Evolutionary conservation across 306 rosid genomes (phyloP).

Genomic region (Myrica gale): DNA sequence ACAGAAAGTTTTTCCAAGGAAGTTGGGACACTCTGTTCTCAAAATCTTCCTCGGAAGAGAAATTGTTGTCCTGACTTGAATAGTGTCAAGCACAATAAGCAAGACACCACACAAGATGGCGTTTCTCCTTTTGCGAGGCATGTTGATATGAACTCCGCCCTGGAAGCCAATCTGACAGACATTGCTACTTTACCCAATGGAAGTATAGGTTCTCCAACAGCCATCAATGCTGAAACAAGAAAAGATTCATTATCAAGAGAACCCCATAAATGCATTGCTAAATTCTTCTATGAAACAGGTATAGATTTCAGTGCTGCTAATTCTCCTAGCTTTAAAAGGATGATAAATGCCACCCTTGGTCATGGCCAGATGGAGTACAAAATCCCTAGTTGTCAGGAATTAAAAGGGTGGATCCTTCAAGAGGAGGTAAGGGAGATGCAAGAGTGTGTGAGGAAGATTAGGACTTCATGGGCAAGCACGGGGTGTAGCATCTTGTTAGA

Average conservation of each 20-base stretch:
- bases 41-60: slow-evolving; percentile 16
- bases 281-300: slow-evolving; percentile 34
- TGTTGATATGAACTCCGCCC: background rate
- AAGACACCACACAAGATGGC: background rate
- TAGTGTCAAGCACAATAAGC: background rate
- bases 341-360: slow-evolving; percentile 17
- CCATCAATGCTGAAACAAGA: background rate
- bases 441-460: slow-evolving; percentile 21
- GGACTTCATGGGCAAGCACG: slow-evolving; percentile 27
- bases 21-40: background rate
- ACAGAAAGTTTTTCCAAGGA: background rate
- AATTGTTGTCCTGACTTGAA: slow-evolving; percentile 2
- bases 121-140: background rate
- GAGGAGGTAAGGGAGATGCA: slow-evolving; percentile 31
- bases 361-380: slow-evolving; percentile 3
- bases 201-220: slow-evolving; percentile 4
- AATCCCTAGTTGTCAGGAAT: slow-evolving; percentile 27
- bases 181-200: background rate
- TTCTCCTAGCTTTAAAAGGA: slow-evolving; percentile 20
- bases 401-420: slow-evolving; percentile 29
- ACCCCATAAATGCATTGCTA: slow-evolving; percentile 19
- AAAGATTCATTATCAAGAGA: background rate
- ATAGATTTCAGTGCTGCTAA: slow-evolving; percentile 17
- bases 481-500: slow-evolving; percentile 36
- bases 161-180: background rate